Evolutionary conservation across 352 stramenopile genomes (phyloP).

Genomic region (Globisporangium cystogenes): DNA sequence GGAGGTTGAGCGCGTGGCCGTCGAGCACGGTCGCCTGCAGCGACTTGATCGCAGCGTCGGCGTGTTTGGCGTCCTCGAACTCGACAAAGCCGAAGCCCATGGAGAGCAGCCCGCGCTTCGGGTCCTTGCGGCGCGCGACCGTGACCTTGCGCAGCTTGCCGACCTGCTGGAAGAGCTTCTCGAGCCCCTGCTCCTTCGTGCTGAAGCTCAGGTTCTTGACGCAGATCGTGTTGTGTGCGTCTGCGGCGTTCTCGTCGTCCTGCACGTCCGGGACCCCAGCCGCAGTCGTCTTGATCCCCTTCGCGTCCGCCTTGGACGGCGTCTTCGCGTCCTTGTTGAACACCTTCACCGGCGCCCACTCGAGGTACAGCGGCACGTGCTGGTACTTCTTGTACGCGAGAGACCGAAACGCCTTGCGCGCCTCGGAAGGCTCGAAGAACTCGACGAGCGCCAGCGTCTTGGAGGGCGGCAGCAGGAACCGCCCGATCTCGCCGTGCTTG

Average conservation of each 20-base stretch:
- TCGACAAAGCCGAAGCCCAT: constrained; percentile 99
- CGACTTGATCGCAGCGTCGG: constrained; percentile 74
- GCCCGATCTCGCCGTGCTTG: constrained; percentile 81
- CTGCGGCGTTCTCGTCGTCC: constrained; percentile 60
- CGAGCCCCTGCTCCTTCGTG: constrained; percentile 89
- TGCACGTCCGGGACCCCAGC: constrained; percentile 48
- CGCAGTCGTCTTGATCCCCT: constrained; percentile 51
- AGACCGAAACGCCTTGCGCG: constrained; percentile 93
- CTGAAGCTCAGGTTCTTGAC: constrained; percentile 99
- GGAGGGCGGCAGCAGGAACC: constrained; percentile 90
- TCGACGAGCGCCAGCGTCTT: constrained; percentile 95
- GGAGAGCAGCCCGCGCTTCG: constrained; percentile 84
- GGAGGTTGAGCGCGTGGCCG: constrained; percentile 93
- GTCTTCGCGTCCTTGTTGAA: constrained; percentile 28
- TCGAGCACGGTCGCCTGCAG: constrained; percentile 90
- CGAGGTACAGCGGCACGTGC: constrained; percentile 97
- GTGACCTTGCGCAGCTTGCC: constrained; percentile 83
- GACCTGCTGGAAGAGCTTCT: constrained; percentile 62
- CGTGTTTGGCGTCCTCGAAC: constrained; percentile 86
- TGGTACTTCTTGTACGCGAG: constrained; percentile 99
- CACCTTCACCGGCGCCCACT: constrained; percentile 94
- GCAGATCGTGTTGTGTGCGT: constrained; percentile 89
- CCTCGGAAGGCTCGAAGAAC: constrained; percentile 93
- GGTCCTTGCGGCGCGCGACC: constrained; percentile 78
- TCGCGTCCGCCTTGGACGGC: constrained; percentile 17